phyloP scores from a whole-genome alignment of 2,329 filamentous ascomycete genomes.

The Beauveria asiatica region DNA sequence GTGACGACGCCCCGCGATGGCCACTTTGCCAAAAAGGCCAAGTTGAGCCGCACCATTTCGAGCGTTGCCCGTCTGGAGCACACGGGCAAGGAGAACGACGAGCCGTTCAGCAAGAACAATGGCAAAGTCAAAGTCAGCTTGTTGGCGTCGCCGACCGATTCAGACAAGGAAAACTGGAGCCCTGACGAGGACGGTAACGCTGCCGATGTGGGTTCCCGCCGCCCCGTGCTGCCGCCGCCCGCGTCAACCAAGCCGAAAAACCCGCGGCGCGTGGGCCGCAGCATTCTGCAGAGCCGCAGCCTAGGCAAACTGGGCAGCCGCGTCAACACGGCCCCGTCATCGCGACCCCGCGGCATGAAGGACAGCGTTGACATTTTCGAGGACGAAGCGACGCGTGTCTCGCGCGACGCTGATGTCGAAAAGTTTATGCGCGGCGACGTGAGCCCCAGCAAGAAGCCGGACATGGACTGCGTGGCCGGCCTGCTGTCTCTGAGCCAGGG shows the following conservation, averaged over 20 bases:
- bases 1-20: slow-evolving; percentile 19
- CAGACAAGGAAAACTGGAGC: slow-evolving; percentile 91
- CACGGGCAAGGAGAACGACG: slow-evolving; percentile 15
- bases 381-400: slow-evolving; percentile 29
- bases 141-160: slow-evolving; percentile 48
- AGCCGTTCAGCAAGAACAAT: slow-evolving; percentile 14
- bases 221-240: slow-evolving; percentile 24
- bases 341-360: slow-evolving; percentile 23
- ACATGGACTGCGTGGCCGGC: slow-evolving; percentile 85
- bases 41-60: slow-evolving; percentile 51
- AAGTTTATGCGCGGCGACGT: slow-evolving; percentile 62
- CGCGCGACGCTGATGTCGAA: slow-evolving; percentile 52
- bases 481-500: slow-evolving; percentile 82
- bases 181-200: slow-evolving; percentile 41
- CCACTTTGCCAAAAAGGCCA: slow-evolving; percentile 47
- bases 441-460: slow-evolving; percentile 64
- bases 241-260: slow-evolving; percentile 18
- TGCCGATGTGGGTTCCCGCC: slow-evolving; percentile 22
- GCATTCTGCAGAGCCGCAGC: slow-evolving; percentile 32
- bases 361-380: slow-evolving; percentile 44
- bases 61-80: slow-evolving; percentile 54
- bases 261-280: slow-evolving; percentile 32
- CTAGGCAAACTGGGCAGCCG: slow-evolving; percentile 26
- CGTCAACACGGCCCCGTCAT: slow-evolving; percentile 34
- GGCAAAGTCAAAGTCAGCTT: slow-evolving; percentile 31